Evolutionary conservation across 768 basidiomycete species (phyloP), one percentile per base, ranked within the genome.

Genomic region (Boletellus ananas): DNA sequence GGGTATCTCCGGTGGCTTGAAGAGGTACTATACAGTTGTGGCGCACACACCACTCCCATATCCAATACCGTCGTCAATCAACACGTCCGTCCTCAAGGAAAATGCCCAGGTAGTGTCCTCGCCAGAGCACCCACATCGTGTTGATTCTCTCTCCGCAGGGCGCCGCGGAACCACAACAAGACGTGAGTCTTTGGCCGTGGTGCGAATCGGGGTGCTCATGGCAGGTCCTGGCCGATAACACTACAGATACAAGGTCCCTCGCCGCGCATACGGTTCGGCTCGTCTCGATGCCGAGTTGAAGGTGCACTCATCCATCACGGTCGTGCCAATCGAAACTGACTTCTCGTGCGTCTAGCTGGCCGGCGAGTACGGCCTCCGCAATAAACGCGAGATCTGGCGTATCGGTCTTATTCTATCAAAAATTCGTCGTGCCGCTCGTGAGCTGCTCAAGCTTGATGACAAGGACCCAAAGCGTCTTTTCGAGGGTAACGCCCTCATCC

Each of bases 371-470:
- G 96, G 96, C 72, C 91, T 98, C 70, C 90, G 94, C 73, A 98
- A 97, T 90, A 99, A 99, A 82, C 90, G 95, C 71, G 96, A 99
- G 78, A 96, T 98, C 79, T 99, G 95, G 96, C 91, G 96, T 68
- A 98, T 99, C 73, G 85, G 92, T 71, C 87, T 99, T 67, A 85
- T 85, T 71, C 87, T 99, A 48, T 99, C 96, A 66, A 97, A 99
- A 83, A 99, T 99, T 70, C 95, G 96, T 80, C 94, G 96, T 87
- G 96, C 96, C 57, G 96, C 96, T 59, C 95, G 96, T 87, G 96
- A 99, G 79, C 90, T 99, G 57, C 88, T 99, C 77, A 99, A 99
- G 69, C 93, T 99, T 76, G 96, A 99, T 61, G 88, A 83, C 75
- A 98, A 99, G 74, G 96, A 98, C 77, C 94, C 96, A 68, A 98